These are phyloP conservation scores for Clavulina sp. DNA, from an alignment of 768 basidiomycete species.

Conservation along the genomic window DNA sequence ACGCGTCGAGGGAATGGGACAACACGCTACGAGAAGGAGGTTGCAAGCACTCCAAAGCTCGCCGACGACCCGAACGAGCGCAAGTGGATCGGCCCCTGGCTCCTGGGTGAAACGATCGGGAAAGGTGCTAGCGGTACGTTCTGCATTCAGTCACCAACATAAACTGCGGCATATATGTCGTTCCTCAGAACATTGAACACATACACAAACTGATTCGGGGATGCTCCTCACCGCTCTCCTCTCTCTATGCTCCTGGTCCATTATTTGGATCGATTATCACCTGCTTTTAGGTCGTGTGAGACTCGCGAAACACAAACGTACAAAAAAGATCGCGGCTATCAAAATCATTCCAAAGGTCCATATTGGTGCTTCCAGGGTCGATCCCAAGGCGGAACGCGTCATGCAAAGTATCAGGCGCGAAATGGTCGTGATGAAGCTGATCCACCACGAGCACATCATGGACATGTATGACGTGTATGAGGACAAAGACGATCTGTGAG, in stretches of 20 bases:
- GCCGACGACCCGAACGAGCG: not conserved
- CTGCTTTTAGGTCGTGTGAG: constrained; percentile 58
- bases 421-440: constrained; percentile 94
- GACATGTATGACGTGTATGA: constrained; percentile 96
- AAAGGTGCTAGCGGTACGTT: constrained; percentile 57
- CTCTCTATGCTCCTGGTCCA: not conserved
- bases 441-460: constrained; percentile 89
- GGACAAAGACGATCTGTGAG: constrained; percentile 67
- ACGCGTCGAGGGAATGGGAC: not conserved
- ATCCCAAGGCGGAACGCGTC: constrained; percentile 58
- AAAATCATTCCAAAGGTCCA: constrained; percentile 81
- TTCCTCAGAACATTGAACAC: too few relatives aligned
- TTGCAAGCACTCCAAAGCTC: not conserved
- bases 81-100: constrained; percentile 55
- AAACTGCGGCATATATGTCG: too few relatives aligned
- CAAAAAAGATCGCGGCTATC: constrained; percentile 78
- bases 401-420: constrained; percentile 76
- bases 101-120: constrained; percentile 69
- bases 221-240: not conserved
- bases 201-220: too few relatives aligned
- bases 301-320: constrained; percentile 73
- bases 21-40: constrained; percentile 2
- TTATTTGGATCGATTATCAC: not conserved
- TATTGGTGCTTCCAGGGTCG: constrained; percentile 50
- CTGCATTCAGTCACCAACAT: not conserved